Conservation (phyloP, 2,329 filamentous ascomycete species). For the Xylariaceae sp. region DNA sequence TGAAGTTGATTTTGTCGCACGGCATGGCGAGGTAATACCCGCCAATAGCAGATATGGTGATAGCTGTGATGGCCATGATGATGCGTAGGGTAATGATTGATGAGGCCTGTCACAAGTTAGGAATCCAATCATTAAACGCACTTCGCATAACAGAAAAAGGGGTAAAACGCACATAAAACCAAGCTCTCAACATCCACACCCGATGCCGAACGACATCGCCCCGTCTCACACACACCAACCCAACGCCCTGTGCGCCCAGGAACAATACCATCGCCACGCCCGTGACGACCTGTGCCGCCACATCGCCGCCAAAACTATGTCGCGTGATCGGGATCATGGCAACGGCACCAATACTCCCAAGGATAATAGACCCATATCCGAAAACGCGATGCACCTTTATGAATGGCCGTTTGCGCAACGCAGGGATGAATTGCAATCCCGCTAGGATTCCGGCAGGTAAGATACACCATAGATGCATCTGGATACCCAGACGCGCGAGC, state of each 20-base stretch:
- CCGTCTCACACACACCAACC: background rate
- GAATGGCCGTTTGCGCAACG: background rate
- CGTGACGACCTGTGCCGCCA: background rate
- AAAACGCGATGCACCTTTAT: background rate
- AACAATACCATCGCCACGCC: background rate
- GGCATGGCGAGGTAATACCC: conserved; percentile 4
- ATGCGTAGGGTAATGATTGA: background rate
- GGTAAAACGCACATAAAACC: conserved; percentile 2
- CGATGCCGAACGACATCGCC: background rate
- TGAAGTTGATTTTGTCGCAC: conserved; percentile 4
- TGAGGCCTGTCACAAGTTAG: background rate
- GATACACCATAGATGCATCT: background rate
- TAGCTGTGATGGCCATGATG: background rate
- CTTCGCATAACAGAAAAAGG: background rate
- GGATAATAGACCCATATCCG: background rate
- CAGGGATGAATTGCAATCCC: background rate
- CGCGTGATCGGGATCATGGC: background rate
- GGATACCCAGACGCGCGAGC: background rate
- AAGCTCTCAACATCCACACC: conserved; percentile 6
- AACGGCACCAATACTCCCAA: background rate
- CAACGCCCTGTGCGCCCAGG: background rate
- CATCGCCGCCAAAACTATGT: conserved; percentile 3
- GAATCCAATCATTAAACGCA: background rate
- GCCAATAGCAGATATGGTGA: background rate
- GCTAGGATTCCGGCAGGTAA: background rate